Evolutionary conservation across 805 yeast species (phyloP).

Genomic region (Lipomyces chichibuensis): DNA sequence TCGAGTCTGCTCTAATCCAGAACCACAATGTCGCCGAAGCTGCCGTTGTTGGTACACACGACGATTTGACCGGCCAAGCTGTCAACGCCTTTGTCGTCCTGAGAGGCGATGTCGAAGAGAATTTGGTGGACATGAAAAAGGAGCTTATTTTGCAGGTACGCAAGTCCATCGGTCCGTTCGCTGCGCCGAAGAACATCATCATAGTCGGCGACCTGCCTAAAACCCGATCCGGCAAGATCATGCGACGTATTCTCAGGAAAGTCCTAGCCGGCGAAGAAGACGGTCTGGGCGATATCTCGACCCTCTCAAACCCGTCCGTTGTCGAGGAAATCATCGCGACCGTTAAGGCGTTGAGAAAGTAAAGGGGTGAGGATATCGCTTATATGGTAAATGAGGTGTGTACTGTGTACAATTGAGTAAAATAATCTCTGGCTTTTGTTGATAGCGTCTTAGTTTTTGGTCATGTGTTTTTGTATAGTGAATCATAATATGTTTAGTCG

Average conservation of each 20-base stretch:
- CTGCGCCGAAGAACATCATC: constrained; percentile 88
- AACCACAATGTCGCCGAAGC: constrained; percentile 83
- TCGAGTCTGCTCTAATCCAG: constrained; percentile 86
- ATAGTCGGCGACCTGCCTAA: constrained; percentile 92
- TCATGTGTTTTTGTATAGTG: too few species aligned
- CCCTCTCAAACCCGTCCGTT: constrained; percentile 82
- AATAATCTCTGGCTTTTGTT: background rate
- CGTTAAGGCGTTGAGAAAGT: constrained; percentile 32
- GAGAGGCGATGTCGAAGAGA: constrained; percentile 53
- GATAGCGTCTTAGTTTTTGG: too few species aligned
- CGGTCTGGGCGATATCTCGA: constrained; percentile 88
- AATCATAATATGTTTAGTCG: too few species aligned
- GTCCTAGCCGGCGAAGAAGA: constrained; percentile 90
- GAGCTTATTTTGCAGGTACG: constrained; percentile 86
- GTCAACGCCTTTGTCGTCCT: constrained; percentile 92
- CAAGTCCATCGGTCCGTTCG: constrained; percentile 88
- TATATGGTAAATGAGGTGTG: background rate
- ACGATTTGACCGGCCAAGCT: constrained; percentile 97
- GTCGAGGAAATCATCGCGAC: constrained; percentile 68
- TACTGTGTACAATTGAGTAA: background rate
- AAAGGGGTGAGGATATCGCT: background rate
- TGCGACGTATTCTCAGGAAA: constrained; percentile 97
- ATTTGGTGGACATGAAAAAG: constrained; percentile 54
- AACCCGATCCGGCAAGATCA: constrained; percentile 97
- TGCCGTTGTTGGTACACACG: constrained; percentile 95